Percentiles rank a stretch among this genome's conserved stretches.
phyloP scores from a whole-genome alignment of 257 asterid genomes.

The Przewalskia tangutica region DNA sequence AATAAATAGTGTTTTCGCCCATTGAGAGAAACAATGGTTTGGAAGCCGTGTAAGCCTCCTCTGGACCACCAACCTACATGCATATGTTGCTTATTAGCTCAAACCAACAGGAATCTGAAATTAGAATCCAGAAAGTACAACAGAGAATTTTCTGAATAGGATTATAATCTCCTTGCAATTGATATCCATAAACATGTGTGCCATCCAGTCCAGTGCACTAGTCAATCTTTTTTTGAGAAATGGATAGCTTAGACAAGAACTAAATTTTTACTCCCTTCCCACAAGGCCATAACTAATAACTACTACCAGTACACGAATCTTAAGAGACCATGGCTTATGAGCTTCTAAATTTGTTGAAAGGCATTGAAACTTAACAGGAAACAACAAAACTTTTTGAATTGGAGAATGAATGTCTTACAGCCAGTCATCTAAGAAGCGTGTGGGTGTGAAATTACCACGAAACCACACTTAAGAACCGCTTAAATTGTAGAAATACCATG shows the following conservation, averaged over 20 bases:
- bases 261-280: not conserved
- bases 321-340: not conserved
- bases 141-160: not conserved
- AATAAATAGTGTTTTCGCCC: constrained; percentile 80
- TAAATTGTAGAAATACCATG: constrained; percentile 45
- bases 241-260: not conserved
- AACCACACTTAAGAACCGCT: not conserved
- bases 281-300: not conserved
- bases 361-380: not conserved
- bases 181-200: not conserved
- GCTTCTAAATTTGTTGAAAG: not conserved
- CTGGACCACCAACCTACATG: constrained; percentile 81
- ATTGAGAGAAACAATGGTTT: constrained; percentile 70
- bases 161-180: not conserved
- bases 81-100: constrained; percentile 8
- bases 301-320: not conserved
- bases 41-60: constrained; percentile 64
- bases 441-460: not conserved
- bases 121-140: not conserved
- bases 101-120: not conserved
- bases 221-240: not conserved
- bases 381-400: not conserved
- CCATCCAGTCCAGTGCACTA: not conserved
- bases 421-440: not conserved
- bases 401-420: not conserved